These are phyloP conservation scores for Aspergillus ruber DNA, from an alignment of 2,329 filamentous ascomycete genomes.

Conservation along the genomic window DNA sequence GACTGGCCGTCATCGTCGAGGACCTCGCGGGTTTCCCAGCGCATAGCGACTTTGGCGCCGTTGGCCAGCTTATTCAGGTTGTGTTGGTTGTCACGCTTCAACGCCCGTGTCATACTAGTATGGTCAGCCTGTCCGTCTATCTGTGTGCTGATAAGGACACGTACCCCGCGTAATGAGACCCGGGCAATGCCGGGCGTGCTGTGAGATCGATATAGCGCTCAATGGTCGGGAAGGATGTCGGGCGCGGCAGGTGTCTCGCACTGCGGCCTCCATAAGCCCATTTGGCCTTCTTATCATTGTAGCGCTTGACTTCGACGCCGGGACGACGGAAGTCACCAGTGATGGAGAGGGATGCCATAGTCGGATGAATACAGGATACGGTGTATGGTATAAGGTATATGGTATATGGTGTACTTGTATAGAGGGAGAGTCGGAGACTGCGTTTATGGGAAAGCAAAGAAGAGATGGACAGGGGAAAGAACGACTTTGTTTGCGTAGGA, in stretches of 20 bases:
- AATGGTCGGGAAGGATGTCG: slow-evolving; percentile 9
- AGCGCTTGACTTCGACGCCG: slow-evolving; percentile 43
- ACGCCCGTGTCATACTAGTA: neutral
- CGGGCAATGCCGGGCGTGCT: slow-evolving; percentile 4
- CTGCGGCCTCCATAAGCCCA: slow-evolving; percentile 31
- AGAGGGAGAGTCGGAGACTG: neutral
- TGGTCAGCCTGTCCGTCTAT: neutral
- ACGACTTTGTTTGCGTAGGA: no score
- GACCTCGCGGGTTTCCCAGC: slow-evolving; percentile 28
- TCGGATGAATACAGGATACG: neutral
- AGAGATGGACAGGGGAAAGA: neutral
- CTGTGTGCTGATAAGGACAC: neutral
- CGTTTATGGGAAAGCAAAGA: neutral
- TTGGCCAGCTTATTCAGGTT: slow-evolving; percentile 13
- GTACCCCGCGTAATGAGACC: slow-evolving; percentile 2
- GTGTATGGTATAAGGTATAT: neutral
- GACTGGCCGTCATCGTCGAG: slow-evolving; percentile 14
- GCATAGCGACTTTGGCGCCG: slow-evolving; percentile 19
- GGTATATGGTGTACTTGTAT: neutral
- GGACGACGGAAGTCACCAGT: slow-evolving; percentile 50
- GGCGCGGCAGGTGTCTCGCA: slow-evolving; percentile 1
- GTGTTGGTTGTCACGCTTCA: slow-evolving; percentile 8
- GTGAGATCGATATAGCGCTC: slow-evolving; percentile 10
- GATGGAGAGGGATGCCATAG: slow-evolving; percentile 31
- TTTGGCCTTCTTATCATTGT: slow-evolving; percentile 35